phyloP scores from a whole-genome alignment of 2,329 filamentous ascomycete species.

The Penicillium sp. region DNA sequence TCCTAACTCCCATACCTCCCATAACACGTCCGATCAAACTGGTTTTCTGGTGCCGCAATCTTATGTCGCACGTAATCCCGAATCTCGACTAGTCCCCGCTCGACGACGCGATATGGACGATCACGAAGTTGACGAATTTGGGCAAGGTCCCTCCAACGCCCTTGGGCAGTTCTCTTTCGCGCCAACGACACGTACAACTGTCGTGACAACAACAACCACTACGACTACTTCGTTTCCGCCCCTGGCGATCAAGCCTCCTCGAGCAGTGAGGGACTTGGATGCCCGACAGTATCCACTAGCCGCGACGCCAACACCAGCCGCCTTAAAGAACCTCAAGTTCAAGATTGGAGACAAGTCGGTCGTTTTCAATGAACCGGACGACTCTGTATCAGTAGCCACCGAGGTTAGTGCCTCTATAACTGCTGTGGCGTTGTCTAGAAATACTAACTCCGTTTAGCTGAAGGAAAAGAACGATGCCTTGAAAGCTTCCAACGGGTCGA shows the following conservation, averaged over 20 bases:
- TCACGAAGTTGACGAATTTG: constrained; percentile 22
- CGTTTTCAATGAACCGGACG: constrained; percentile 64
- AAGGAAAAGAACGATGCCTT: constrained; percentile 47
- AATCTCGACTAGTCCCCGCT: constrained; percentile 15
- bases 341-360: constrained; percentile 63
- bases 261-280: constrained; percentile 71
- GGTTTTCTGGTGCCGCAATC: constrained; percentile 9
- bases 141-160: constrained; percentile 36
- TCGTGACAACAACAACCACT: constrained; percentile 87
- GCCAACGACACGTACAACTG: constrained; percentile 64
- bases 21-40: constrained; percentile 13
- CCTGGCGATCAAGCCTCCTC: constrained; percentile 73
- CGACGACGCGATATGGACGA: constrained; percentile 31
- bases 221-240: constrained; percentile 80
- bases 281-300: constrained; percentile 89
- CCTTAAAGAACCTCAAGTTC: constrained; percentile 75
- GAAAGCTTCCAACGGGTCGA: constrained; percentile 48
- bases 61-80: constrained; percentile 12
- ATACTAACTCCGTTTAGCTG: constrained; percentile 36
- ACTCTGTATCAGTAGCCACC: constrained; percentile 53
- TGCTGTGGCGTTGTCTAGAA: constrained; percentile 1
- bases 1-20: constrained; percentile 1
- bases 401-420: constrained; percentile 46
- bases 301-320: constrained; percentile 74
- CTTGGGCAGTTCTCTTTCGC: constrained; percentile 63